Evolutionary conservation across 2,329 filamentous ascomycete genomes (phyloP), one percentile per base, ranked within the genome.

Genomic region (Hypoxylon sp.): DNA sequence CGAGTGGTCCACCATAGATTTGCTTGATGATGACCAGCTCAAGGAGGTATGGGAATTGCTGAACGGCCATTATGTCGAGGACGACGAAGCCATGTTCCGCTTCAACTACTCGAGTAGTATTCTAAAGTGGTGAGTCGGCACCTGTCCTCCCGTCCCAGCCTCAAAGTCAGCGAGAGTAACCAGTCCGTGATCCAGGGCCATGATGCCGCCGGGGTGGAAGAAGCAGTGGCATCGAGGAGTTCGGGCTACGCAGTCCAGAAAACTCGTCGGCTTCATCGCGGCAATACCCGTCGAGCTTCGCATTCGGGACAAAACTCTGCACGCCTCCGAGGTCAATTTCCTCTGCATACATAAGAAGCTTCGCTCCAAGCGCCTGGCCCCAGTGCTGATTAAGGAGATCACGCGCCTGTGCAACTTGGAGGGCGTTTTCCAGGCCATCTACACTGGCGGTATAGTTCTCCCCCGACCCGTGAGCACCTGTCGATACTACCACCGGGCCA

Each of bases 261-360:
- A 94, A 72, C 86, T 99, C 13, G 92, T 97, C 48, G 95, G 93
- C 53, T 97, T 96, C 76, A 98, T 99, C 72, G 96, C 92, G 35
- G 95, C 92, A 67, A 91, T 98, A 41, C 95, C 95, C 1, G 88
- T 95, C 58, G 84, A 88, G 64, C 81, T 99, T 55, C 88, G 89
- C 48, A 88, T 99, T 38, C 90, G 93, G 63, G 81, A 89, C 58
- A 90, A 90, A 58, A 78, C 84, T 55, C 78, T 99, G 58, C 85
- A 87, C 62, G 88, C 90, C 66, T 92, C 91, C 45, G 95, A 99
- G 75, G 95, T 99, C 77, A 99, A 99, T 80, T 99, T 98, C 78
- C 88, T 99, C 65, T 96, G 93, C 71, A 89, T 99, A 52, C 95
- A 99, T 82, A 98, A 98, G 82, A 98, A 98, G 78, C 86, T 99